Evolutionary conservation across 2,329 filamentous ascomycete species (phyloP).

Genomic region (Fusarium sp.): DNA sequence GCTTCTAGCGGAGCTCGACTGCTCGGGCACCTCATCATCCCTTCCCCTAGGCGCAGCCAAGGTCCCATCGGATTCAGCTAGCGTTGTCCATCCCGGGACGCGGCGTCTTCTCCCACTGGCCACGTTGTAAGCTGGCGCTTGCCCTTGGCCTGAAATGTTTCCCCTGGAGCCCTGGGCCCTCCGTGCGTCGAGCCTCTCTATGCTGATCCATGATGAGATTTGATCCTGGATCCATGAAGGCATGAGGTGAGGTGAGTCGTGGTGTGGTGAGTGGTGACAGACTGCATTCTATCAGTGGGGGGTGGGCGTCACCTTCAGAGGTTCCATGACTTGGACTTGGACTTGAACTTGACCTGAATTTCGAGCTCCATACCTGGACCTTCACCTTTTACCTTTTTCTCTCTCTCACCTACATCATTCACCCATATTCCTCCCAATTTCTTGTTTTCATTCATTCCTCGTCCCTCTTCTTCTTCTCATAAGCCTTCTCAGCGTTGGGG

Average conservation of each 20-base stretch:
- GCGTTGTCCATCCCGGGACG: conserved; percentile 39
- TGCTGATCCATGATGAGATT: conserved; percentile 30
- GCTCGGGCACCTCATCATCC: conserved; percentile 18
- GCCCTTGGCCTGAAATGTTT: conserved; percentile 28
- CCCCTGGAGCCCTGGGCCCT: conserved; percentile 23
- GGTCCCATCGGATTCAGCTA: conserved; percentile 16
- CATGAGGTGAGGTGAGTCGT: conserved; percentile 1
- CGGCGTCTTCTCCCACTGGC: conserved; percentile 45
- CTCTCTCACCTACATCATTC: conserved; percentile 21
- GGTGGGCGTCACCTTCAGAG: conserved; percentile 18
- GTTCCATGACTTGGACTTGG: conserved; percentile 12
- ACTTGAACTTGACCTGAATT: conserved; percentile 4
- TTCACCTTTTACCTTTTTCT: conserved; percentile 4
- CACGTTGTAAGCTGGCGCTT: conserved; percentile 30
- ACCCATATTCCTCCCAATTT: conserved; percentile 10
- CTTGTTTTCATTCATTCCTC: conserved; percentile 22
- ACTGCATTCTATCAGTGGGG: conserved; percentile 25
- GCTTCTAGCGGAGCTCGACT: conserved; percentile 35
- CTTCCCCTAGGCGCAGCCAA: conserved; percentile 12
- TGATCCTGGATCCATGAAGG: conserved; percentile 33
- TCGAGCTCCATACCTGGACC: conserved; percentile 27
- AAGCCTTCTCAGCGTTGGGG: neutral
- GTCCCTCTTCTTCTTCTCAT: conserved; percentile 5
- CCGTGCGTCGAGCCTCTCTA: conserved; percentile 34
- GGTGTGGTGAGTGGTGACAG: conserved; percentile 2